Base-by-base conservation (phyloP, 1,139 yeast species). In the Nakaseomyces nivariensis region DNA sequence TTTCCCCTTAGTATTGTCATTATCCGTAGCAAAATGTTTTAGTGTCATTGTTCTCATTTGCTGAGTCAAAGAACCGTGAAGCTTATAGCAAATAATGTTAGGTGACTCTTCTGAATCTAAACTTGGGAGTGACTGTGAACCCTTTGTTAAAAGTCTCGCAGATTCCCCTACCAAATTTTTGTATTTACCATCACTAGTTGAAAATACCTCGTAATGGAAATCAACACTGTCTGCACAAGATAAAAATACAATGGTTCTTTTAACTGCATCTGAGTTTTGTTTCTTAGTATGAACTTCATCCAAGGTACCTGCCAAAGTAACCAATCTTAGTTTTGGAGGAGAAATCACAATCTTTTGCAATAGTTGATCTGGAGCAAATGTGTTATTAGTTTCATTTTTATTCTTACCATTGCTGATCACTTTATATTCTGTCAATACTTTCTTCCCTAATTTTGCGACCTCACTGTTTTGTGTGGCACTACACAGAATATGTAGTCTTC, bases 151-250 rank as follows among this genome's bases (percentile, higher is more conserved):
- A 25, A 62, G 43, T 48, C 70, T 68, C 26, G 71, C 68, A 37
- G 69, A 66, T 49, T 70, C 69, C 10, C 85, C 85, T 10, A 71
- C 71, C 52, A 81, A 67, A 42, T 57, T 58, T 11, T 54, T 56
- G 37, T 61, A 54, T 40, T 56, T 52, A 3, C 55, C 54, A 46
- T 61, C 62, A 47, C 55, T 54, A 5, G 62, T 52, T 3, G 94
- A 76, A 58, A 90, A 81, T 0, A 81, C 83, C 47, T 79, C 78
- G 66, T 81, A 88, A 68, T 92, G 97, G 70, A 85, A 92, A 58
- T 92, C 89, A 25, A 94, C 97, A 11, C 96, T 85, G 63, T 92
- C 97, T 0, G 97, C 82, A 69, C 98, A 92, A 7, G 96, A 85
- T 57, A 89, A 77, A 66, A 92, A 92, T 0, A 94, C 90, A 64